Conservation (phyloP, 23 red algal genomes). For the Gracilaria domingensis region DNA sequence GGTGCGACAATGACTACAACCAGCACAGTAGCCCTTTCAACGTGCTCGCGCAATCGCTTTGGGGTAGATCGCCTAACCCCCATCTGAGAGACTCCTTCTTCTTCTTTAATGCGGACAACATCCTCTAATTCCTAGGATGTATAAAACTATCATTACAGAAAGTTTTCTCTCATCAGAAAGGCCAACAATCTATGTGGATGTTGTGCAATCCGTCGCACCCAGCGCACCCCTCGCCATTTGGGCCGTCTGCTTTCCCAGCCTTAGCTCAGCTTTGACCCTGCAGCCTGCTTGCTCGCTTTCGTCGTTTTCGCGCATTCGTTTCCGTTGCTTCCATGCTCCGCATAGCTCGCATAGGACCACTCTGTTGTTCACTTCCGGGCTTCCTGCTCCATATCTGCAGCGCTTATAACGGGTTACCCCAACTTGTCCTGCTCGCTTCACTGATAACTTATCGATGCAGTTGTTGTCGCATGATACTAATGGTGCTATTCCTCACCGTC, state of each 20-base stretch:
- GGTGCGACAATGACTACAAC: too few species aligned
- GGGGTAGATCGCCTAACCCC: too few species aligned
- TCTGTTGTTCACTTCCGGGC: not conserved
- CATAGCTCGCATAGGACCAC: not conserved
- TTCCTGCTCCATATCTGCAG: not conserved
- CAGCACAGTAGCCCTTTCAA: too few species aligned
- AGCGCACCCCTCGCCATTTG: not conserved
- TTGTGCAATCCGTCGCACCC: too few species aligned
- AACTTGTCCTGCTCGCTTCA: not conserved
- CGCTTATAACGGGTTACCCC: not conserved
- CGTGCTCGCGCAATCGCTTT: too few species aligned
- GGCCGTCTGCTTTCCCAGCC: not conserved
- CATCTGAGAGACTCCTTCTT: too few species aligned
- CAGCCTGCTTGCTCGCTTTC: not conserved
- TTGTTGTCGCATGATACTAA: not conserved
- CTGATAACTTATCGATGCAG: not conserved
- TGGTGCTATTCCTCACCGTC: not conserved
- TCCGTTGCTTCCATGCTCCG: not conserved
- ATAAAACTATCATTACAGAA: too few species aligned
- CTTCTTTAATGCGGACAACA: too few species aligned
- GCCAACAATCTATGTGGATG: too few species aligned
- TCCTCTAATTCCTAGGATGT: too few species aligned
- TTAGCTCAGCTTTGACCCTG: not conserved
- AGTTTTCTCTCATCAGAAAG: too few species aligned
- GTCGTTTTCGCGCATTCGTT: not conserved